A percentile compares a stretch with the other conserved stretches of the same genome.
phyloP scores from a whole-genome alignment of 768 basidiomycete genomes.

The Pluteus cervinus region DNA sequence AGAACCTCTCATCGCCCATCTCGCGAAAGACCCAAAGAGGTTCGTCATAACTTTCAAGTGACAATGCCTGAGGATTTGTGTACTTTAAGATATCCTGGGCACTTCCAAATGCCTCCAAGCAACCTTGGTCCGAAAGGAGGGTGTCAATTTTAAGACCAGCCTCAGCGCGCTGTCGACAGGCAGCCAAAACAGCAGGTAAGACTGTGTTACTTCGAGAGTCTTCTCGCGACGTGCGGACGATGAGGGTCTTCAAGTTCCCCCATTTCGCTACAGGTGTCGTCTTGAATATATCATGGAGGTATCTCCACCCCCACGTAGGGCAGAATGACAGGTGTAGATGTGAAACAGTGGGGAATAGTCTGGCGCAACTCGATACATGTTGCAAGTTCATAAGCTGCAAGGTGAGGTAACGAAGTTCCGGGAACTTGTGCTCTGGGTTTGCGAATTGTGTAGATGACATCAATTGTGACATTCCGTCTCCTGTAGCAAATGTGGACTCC shows the following conservation, averaged over 20 bases:
- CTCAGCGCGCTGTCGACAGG: no score
- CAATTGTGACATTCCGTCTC: slow-evolving; percentile 10
- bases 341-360: slow-evolving; percentile 23
- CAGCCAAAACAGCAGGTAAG: no score
- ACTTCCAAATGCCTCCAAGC: no score
- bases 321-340: slow-evolving; percentile 25
- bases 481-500: slow-evolving; percentile 18
- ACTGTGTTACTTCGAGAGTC: no score
- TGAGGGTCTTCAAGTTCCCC: slow-evolving; percentile 19
- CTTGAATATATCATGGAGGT: slow-evolving; percentile 11
- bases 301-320: slow-evolving; percentile 3
- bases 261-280: slow-evolving; percentile 14
- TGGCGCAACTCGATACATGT: slow-evolving; percentile 13
- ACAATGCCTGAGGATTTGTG: no score
- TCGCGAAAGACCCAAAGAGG: no score
- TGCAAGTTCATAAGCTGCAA: slow-evolving; percentile 17
- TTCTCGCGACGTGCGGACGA: slow-evolving; percentile 22
- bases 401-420: slow-evolving; percentile 27
- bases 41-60: no score
- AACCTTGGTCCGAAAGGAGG: no score
- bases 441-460: slow-evolving; percentile 16
- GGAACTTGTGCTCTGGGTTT: slow-evolving; percentile 18
- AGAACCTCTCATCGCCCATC: no score
- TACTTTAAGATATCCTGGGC: no score
- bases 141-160: no score